Conservation (phyloP, 768 basidiomycete genomes). For the Suillus variegatus region DNA sequence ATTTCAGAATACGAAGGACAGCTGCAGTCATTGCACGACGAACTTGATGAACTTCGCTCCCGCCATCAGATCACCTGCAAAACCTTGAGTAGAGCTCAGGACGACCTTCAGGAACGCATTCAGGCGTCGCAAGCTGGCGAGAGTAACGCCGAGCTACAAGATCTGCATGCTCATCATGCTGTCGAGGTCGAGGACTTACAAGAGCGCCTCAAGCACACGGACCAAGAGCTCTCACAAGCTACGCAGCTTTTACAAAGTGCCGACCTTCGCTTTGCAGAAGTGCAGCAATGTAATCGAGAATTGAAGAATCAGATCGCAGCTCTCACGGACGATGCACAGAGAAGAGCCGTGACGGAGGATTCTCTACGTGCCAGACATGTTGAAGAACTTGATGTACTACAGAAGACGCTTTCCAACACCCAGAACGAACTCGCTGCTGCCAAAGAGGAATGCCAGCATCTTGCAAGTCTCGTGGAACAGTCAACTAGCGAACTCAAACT, state of each 20-base stretch:
- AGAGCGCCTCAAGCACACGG: constrained; percentile 36
- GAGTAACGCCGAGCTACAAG: constrained; percentile 9
- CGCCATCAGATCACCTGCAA: constrained; percentile 4
- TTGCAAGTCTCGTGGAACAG: constrained; percentile 27
- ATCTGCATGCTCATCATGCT: constrained; percentile 33
- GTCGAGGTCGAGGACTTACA: constrained; percentile 39
- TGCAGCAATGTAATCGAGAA: constrained; percentile 28
- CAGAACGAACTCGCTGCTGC: constrained; percentile 24
- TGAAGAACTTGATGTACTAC: constrained; percentile 23
- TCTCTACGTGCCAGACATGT: constrained; percentile 8
- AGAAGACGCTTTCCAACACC: constrained; percentile 26
- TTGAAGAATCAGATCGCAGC: constrained; percentile 30
- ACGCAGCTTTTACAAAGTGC: constrained; percentile 34
- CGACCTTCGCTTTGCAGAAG: constrained; percentile 35
- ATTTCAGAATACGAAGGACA: constrained; percentile 7
- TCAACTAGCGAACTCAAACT: constrained; percentile 25
- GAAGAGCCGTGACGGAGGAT: constrained; percentile 13
- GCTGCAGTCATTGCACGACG: constrained; percentile 8
- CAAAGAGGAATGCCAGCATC: constrained; percentile 22
- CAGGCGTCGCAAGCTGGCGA: background rate
- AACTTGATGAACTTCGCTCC: constrained; percentile 8
- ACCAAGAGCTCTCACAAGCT: constrained; percentile 36
- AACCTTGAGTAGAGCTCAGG: constrained; percentile 7
- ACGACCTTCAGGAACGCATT: constrained; percentile 8
- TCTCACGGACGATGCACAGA: constrained; percentile 16